Evolutionary conservation across 192 early-diverging fungal genomes (phyloP).

Genomic region (Backusella westeae): DNA sequence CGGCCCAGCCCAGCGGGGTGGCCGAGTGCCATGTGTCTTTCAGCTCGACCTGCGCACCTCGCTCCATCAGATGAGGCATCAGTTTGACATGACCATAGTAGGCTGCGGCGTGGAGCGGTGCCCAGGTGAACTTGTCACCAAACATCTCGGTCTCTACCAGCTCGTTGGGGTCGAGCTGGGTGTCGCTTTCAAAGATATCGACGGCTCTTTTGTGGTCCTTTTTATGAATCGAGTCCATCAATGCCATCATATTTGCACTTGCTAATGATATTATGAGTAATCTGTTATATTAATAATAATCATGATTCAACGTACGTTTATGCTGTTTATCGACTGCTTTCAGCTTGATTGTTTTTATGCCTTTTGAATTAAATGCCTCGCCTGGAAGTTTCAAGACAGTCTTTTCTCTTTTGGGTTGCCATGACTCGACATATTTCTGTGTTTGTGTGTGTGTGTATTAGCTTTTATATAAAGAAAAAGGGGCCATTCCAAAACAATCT

Average conservation of each 20-base stretch:
- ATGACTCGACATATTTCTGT: slow-evolving; percentile 33
- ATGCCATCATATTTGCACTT: neutral
- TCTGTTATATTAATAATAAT: neutral
- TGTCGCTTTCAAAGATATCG: slow-evolving; percentile 14
- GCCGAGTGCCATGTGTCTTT: slow-evolving; percentile 83
- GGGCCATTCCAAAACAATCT: neutral
- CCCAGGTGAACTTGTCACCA: slow-evolving; percentile 76
- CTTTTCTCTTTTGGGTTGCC: slow-evolving; percentile 13
- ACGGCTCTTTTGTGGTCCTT: slow-evolving; percentile 6
- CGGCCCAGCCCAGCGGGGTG: slow-evolving; percentile 91
- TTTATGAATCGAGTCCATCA: slow-evolving; percentile 18
- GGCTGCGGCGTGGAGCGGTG: slow-evolving; percentile 79
- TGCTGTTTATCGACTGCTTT: neutral
- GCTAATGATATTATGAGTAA: neutral
- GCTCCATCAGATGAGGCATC: slow-evolving; percentile 62
- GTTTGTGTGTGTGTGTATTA: neutral
- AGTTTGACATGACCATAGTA: slow-evolving; percentile 76
- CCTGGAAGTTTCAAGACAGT: slow-evolving; percentile 16
- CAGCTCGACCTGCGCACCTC: slow-evolving; percentile 76
- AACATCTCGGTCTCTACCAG: slow-evolving; percentile 28
- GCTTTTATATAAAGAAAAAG: no score
- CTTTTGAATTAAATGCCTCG: slow-evolving; percentile 8
- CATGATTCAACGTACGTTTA: neutral
- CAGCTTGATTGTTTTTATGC: neutral
- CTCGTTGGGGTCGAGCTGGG: slow-evolving; percentile 21